Percentiles rank a stretch among this genome's conserved stretches.
Evolutionary conservation across 2,329 filamentous ascomycete genomes (phyloP).

Genomic region (Akanthomyces dipterigenus): DNA sequence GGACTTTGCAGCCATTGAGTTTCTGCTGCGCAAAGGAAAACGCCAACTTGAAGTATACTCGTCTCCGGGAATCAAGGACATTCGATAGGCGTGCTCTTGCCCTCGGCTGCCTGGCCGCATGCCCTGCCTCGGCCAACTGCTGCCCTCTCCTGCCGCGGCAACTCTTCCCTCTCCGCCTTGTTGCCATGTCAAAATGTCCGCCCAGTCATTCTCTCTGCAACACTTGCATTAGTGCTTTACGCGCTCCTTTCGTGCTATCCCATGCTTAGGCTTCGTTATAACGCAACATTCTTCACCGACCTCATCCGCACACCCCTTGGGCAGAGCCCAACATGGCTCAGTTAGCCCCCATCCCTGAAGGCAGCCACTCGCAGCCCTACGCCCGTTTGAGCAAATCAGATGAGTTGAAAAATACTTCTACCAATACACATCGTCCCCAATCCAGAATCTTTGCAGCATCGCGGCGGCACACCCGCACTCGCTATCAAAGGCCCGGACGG

Average conservation of each 20-base stretch:
- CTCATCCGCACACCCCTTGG: not conserved
- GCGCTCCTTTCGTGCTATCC: conserved; percentile 9
- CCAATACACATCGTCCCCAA: conserved; percentile 18
- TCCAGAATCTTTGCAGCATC: conserved; percentile 23
- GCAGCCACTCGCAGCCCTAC: conserved; percentile 16
- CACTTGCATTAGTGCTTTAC: not conserved
- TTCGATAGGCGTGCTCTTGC: conserved; percentile 34
- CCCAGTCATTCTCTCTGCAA: not conserved
- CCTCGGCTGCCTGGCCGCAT: not conserved
- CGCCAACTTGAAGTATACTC: conserved; percentile 77
- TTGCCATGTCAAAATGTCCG: not conserved
- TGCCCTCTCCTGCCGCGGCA: not conserved
- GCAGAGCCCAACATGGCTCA: conserved; percentile 21
- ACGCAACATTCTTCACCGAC: conserved; percentile 13
- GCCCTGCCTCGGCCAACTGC: not conserved
- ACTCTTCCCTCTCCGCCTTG: not conserved
- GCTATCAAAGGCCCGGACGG: conserved; percentile 11
- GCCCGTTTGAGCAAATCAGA: conserved; percentile 13
- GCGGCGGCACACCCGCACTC: conserved; percentile 19
- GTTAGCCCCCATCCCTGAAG: conserved; percentile 23
- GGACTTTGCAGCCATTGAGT: conserved; percentile 82
- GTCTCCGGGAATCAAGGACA: conserved; percentile 73
- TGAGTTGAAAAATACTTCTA: conserved; percentile 13
- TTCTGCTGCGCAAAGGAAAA: conserved; percentile 71
- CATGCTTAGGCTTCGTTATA: conserved; percentile 12